A percentile compares a stretch with the other conserved stretches of the same genome.
These are phyloP conservation scores for Poronia punctata DNA, from an alignment of 495 filamentous ascomycete genomes.

Conservation along the genomic window DNA sequence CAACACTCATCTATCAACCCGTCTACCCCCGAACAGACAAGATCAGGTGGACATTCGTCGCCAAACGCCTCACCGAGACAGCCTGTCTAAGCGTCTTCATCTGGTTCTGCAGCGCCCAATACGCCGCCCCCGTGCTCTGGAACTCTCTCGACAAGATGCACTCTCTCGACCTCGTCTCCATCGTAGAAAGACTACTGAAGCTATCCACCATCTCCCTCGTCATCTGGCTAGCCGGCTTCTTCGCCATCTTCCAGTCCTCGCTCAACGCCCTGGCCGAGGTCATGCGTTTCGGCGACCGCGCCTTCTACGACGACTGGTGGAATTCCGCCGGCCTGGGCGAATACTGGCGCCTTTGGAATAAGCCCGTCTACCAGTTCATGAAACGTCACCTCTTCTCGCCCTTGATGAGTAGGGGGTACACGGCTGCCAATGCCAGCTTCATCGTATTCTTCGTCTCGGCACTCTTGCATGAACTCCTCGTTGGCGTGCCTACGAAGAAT, in stretches of 20 bases:
- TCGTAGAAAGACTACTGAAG: conserved; percentile 87
- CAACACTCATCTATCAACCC: conserved; percentile 93
- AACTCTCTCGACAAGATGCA: conserved; percentile 86
- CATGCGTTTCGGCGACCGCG: conserved; percentile 81
- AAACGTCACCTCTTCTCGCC: conserved; percentile 85
- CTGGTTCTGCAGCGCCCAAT: conserved; percentile 88
- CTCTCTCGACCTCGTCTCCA: conserved; percentile 69
- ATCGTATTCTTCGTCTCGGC: conserved; percentile 82
- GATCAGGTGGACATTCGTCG: conserved; percentile 80
- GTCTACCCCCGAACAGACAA: conserved; percentile 76
- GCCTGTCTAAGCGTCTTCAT: conserved; percentile 73
- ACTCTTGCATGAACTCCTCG: conserved; percentile 82
- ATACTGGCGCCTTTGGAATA: conserved; percentile 98
- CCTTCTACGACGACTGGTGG: conserved; percentile 98
- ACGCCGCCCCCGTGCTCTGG: conserved; percentile 78
- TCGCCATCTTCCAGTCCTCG: conserved; percentile 84
- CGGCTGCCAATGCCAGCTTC: conserved; percentile 55
- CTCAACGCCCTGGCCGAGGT: conserved; percentile 89
- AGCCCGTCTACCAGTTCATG: conserved; percentile 95
- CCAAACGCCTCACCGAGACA: conserved; percentile 72
- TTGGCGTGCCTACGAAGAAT: conserved; percentile 94
- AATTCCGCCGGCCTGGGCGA: conserved; percentile 76
- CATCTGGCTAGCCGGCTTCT: conserved; percentile 96
- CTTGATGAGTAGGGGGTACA: conserved; percentile 74
- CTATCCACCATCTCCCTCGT: conserved; percentile 87